phyloP scores from a whole-genome alignment of 805 yeast species.

The Cyberlindnera sargentensis region DNA sequence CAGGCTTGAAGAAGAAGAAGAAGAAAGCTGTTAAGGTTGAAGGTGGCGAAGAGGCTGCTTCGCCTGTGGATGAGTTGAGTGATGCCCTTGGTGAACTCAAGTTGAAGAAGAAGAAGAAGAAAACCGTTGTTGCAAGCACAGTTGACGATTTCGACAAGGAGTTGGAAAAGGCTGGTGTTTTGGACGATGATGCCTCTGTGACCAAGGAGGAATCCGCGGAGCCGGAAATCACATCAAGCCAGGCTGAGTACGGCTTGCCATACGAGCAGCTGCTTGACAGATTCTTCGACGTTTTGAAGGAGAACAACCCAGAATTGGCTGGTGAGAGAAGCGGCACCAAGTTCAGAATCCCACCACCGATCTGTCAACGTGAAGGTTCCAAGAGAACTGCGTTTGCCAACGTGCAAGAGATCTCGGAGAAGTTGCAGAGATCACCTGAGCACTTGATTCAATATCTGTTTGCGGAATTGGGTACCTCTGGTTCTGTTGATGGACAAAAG shows the following conservation, averaged over 20 bases:
- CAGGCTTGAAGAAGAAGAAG: slow-evolving; percentile 82
- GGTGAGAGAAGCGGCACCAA: slow-evolving; percentile 91
- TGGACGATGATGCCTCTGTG: slow-evolving; percentile 28
- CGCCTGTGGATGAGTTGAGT: slow-evolving; percentile 35
- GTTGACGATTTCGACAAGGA: slow-evolving; percentile 83
- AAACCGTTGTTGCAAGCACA: slow-evolving; percentile 39
- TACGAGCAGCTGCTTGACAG: slow-evolving; percentile 75
- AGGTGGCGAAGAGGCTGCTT: slow-evolving; percentile 33
- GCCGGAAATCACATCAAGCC: slow-evolving; percentile 26
- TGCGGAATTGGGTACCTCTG: slow-evolving; percentile 99
- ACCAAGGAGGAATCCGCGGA: slow-evolving; percentile 12
- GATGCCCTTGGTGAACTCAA: slow-evolving; percentile 66
- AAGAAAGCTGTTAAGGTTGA: slow-evolving; percentile 46
- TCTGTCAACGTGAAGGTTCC: slow-evolving; percentile 93
- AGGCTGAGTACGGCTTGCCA: slow-evolving; percentile 51
- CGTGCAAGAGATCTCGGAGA: slow-evolving; percentile 89
- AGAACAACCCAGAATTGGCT: slow-evolving; percentile 96
- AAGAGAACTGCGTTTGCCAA: slow-evolving; percentile 95
- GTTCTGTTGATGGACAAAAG: slow-evolving; percentile 97
- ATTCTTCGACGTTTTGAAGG: slow-evolving; percentile 78
- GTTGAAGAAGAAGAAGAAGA: slow-evolving; percentile 83
- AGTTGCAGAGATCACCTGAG: slow-evolving; percentile 93
- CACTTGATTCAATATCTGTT: slow-evolving; percentile 94
- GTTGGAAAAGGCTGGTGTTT: slow-evolving; percentile 84
- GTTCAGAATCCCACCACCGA: slow-evolving; percentile 96